Evolutionary conservation across 2,329 filamentous ascomycete genomes (phyloP), one percentile per base, ranked within the genome.

Genomic region (Ophiostoma piceae): DNA sequence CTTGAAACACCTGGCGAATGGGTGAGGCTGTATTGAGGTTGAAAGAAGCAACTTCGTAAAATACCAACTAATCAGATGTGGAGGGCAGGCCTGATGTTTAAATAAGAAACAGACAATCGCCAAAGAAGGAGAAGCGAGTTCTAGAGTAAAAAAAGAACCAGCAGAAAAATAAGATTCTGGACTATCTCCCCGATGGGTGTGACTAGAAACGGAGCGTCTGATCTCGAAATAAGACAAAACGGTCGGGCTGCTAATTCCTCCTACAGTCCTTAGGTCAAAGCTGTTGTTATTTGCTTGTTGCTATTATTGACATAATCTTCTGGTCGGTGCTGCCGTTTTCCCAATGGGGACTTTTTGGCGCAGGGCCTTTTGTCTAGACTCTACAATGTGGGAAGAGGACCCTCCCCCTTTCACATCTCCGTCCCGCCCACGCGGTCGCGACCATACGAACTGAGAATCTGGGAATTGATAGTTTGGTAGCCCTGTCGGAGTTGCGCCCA

Each of bases 171-270:
- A 57, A 57, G 51, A 57, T 57, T 57, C 22, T 57, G 0, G 51
- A 57, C 22, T 57, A 57, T 57, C 22, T 57, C 51, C 22, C 51
- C 51, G 51, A 57, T 57, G 51, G 51, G 51, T 57, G 22, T 26
- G 51, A 26, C n/a, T 57, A 4, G n/a, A 11, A 26, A 26, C 51
- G 22, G 51, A 26, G 51, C 12, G n/a, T 26, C 11, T 57, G 51
- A 26, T 26, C 51, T 22, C 51, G 11, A 57, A 57, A 57, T 57
- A 57, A 57, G 51, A 57, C 51, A 26, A 57, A 57, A 57, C 51
- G 51, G 22, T 57, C 51, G 51, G 51, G 51, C n/a, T 12, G n/a
- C 51, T 22, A 12, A 26, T 57, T 57, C n/a, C 7, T 26, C 51
- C 51, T 26, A 57, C 51, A 11, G 47, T 26, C n/a, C 51, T 57